phyloP scores from a whole-genome alignment of 352 stramenopile species.

The Blastocystis hominis region DNA sequence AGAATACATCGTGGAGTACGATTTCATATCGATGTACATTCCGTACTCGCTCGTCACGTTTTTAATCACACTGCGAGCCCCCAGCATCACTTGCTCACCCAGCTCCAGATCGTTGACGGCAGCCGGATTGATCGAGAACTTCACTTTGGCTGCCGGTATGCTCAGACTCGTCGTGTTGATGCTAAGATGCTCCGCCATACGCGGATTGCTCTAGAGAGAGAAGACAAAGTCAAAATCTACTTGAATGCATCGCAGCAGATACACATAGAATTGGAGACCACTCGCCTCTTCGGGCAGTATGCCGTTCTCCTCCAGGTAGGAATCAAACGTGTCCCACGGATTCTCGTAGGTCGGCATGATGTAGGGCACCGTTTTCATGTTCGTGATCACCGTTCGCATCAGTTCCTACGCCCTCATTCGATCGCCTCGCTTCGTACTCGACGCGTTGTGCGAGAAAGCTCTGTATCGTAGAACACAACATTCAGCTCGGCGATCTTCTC shows the following conservation, averaged over 20 bases:
- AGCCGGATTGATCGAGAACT: neutral
- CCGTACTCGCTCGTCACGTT: slow-evolving; percentile 41
- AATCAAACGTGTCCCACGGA: slow-evolving; percentile 42
- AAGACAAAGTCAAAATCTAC: neutral
- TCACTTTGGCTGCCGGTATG: slow-evolving; percentile 12
- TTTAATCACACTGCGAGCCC: neutral
- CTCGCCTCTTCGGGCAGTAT: neutral
- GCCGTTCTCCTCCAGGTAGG: neutral
- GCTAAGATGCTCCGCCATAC: neutral
- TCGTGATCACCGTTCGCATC: neutral
- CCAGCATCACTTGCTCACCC: neutral
- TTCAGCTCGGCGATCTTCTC: slow-evolving; percentile 40
- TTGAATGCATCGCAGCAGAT: slow-evolving; percentile 16
- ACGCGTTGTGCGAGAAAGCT: neutral
- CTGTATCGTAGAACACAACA: slow-evolving; percentile 32
- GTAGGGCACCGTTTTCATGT: neutral
- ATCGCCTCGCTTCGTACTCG: neutral
- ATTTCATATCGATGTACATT: neutral
- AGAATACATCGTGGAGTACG: slow-evolving; percentile 29
- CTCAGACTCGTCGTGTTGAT: neutral
- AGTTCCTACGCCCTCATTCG: neutral
- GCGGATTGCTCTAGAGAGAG: neutral
- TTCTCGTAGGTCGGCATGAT: slow-evolving; percentile 11
- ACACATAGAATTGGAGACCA: neutral
- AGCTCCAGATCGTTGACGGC: slow-evolving; percentile 15